phyloP scores from a whole-genome alignment of 106 monocot genomes.

The Allium sativum region DNA sequence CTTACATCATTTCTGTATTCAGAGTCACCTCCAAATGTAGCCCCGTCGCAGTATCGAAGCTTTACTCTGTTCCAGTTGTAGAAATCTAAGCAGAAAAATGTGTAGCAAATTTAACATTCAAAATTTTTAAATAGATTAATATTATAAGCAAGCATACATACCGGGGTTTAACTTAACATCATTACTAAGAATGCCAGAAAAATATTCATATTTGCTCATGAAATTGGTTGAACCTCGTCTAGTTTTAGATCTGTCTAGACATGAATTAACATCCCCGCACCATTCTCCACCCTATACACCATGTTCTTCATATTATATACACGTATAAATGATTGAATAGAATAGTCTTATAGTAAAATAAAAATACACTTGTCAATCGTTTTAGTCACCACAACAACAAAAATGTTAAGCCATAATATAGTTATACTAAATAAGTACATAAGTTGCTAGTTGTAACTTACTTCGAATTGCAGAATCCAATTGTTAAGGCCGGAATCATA shows the following conservation, averaged over 20 bases:
- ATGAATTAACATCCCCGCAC: slow-evolving; percentile 57
- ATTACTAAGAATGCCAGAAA: slow-evolving; percentile 71
- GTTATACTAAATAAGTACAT: neutral
- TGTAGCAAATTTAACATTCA: neutral
- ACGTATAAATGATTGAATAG: neutral
- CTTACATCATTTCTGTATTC: slow-evolving; percentile 45
- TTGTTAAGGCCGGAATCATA: slow-evolving; percentile 32
- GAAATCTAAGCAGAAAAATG: slow-evolving; percentile 42
- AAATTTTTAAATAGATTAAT: too few species aligned
- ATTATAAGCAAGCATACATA: neutral
- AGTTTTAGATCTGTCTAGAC: slow-evolving; percentile 36
- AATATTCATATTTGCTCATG: slow-evolving; percentile 49
- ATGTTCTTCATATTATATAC: neutral
- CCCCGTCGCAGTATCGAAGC: slow-evolving; percentile 87
- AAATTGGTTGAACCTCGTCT: slow-evolving; percentile 50
- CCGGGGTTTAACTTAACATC: slow-evolving; percentile 56
- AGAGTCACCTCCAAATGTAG: slow-evolving; percentile 80
- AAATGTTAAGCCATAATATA: neutral
- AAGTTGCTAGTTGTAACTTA: neutral
- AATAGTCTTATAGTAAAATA: too few species aligned
- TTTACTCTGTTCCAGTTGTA: slow-evolving; percentile 91
- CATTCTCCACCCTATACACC: slow-evolving; percentile 80
- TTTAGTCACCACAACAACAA: neutral
- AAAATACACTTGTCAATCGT: too few species aligned
- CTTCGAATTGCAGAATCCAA: slow-evolving; percentile 87